Evolutionary conservation across 2,329 filamentous ascomycete species (phyloP), one percentile per base, ranked within the genome.

Genomic region (Zymoseptoria tritici): DNA sequence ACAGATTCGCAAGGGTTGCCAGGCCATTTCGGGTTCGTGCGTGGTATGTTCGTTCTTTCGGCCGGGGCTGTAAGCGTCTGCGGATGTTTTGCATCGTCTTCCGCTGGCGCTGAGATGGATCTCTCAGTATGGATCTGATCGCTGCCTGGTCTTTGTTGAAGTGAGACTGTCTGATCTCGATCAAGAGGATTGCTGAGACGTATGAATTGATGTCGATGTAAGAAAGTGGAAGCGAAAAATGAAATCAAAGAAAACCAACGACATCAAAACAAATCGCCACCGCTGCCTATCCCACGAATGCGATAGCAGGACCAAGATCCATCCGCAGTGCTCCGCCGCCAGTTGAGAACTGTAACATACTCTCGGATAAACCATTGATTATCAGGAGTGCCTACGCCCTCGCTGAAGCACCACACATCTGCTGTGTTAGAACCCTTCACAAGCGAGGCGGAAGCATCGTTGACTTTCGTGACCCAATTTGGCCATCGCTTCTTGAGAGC

Each of bases 71-170:
- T 29, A 9, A 9, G 64, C 62, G 62, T 64, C 62, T 66, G 59
- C 61, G 65, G 66, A 61, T 62, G 66, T 67, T 58, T 67, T 55
- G 59, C 49, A n/a, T 29, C 24, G 22, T 50, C 13, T 61, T 58
- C 63, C 36, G 36, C 36, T 16, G 36, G 36, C 36, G 36, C 36
- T n/a, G 5, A 7, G 7, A 46, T 16, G 11, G 36, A n/a, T 16
- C 36, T 7, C 7, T n/a, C 36, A 6, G 4, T 6, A 2, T 46
- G 36, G 16, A 4, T 4, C n/a, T 16, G 36, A 16, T 46, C 36
- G 16, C 36, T 46, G 4, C 36, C 36, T 16, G 2, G 36, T 46
- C 13, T 11, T 16, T 46, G 36, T 6, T 1, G 36, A 16, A 5
- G 16, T 11, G 16, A 16, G 16, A 16, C 36, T 46, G 16, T 46